phyloP scores from a whole-genome alignment of 2,329 filamentous ascomycete genomes.

The Sclerotinia nivalis region DNA sequence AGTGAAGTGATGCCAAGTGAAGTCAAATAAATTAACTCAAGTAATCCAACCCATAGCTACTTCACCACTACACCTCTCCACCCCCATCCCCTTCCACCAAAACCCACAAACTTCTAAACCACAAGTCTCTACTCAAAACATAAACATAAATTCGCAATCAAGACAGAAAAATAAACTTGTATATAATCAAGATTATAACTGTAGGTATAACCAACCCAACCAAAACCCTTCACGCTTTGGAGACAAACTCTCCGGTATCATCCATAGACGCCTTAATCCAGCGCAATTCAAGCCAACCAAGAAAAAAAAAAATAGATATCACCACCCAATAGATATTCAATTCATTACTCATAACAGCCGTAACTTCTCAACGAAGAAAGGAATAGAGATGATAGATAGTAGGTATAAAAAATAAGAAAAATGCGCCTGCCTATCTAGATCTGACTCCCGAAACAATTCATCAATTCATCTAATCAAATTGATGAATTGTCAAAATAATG shows the following conservation, averaged over 20 bases:
- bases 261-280: not conserved
- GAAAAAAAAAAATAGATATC: not conserved
- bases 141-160: not conserved
- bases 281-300: not conserved
- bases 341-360: constrained; percentile 16
- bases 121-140: not conserved
- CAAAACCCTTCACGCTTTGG: not conserved
- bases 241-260: not conserved
- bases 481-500: constrained; percentile 20
- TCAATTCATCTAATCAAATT: constrained; percentile 21
- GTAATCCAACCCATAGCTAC: too few species aligned
- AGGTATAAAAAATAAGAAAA: not conserved
- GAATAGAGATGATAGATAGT: not conserved
- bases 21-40: too few species aligned
- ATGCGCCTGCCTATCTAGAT: constrained; percentile 19
- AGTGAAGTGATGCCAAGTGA: too few species aligned
- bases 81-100: not conserved
- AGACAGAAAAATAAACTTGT: constrained; percentile 16
- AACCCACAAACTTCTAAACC: not conserved
- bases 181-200: constrained; percentile 9
- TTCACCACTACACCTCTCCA: too few species aligned
- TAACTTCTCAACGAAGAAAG: not conserved
- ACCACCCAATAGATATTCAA: not conserved
- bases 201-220: not conserved
- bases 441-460: constrained; percentile 17